These are phyloP conservation scores for Garcia nutans DNA, from an alignment of 345 rosid genomes.

Conservation along the genomic window DNA sequence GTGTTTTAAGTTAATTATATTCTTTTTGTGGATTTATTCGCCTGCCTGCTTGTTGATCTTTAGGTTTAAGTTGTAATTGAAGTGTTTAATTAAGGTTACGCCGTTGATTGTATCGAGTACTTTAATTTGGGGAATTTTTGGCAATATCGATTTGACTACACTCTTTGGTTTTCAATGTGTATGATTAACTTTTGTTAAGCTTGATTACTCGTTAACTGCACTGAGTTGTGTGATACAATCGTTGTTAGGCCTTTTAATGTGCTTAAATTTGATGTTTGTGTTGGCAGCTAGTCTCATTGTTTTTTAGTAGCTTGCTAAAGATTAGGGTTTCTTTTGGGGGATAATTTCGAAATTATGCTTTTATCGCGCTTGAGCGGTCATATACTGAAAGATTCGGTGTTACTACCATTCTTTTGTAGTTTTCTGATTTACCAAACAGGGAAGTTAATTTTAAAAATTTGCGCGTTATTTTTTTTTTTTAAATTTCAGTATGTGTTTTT, in stretches of 20 bases:
- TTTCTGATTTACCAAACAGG: not conserved
- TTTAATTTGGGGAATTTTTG: slow-evolving; percentile 17
- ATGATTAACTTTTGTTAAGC: slow-evolving; percentile 18
- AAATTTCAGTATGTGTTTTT: not conserved
- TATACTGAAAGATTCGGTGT: not conserved
- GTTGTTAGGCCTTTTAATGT: slow-evolving; percentile 5
- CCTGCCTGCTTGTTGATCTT: slow-evolving; percentile 26
- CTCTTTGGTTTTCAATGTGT: slow-evolving; percentile 16
- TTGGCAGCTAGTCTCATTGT: not conserved
- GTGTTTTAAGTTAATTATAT: slow-evolving; percentile 8
- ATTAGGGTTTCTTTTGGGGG: slow-evolving; percentile 32
- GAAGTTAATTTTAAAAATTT: not conserved
- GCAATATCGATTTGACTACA: slow-evolving; percentile 1
- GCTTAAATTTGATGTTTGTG: slow-evolving; percentile 11
- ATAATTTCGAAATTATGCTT: not conserved
- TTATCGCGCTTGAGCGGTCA: not conserved
- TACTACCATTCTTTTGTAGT: not conserved
- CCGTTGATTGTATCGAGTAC: slow-evolving; percentile 15
- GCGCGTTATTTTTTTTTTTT: slow-evolving; percentile 7
- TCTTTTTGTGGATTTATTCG: not conserved
- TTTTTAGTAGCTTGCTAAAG: slow-evolving; percentile 1
- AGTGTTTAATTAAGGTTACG: slow-evolving; percentile 19
- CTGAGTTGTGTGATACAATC: not conserved
- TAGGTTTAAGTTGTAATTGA: slow-evolving; percentile 4
- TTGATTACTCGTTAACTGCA: slow-evolving; percentile 12